Evolutionary conservation across 164 flowering plant genomes (phyloP).

Genomic region (Cinnamomum chago): DNA sequence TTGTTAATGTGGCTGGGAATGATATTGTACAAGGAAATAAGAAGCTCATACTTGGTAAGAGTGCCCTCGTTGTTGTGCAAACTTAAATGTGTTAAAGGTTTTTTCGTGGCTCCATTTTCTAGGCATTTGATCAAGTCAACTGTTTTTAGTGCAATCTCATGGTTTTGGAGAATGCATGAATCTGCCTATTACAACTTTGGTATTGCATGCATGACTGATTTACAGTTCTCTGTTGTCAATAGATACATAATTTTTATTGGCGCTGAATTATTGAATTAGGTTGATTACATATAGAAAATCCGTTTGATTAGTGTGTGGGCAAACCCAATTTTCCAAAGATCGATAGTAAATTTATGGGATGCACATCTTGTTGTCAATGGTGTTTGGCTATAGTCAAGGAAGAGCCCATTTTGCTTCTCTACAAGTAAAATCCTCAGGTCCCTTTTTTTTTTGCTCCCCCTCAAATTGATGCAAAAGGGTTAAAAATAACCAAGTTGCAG

Average conservation of each 20-base stretch:
- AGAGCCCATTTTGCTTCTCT: no score
- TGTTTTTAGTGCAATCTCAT: not conserved
- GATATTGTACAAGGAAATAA: slow-evolving; percentile 92
- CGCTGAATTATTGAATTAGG: not conserved
- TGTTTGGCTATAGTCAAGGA: no score
- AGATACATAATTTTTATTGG: not conserved
- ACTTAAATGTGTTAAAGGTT: not conserved
- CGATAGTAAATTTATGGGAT: no score
- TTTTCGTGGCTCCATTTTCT: no score
- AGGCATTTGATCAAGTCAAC: not conserved
- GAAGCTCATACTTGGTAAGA: slow-evolving; percentile 85
- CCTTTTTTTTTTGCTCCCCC: no score
- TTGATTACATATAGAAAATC: no score
- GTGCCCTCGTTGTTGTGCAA: not conserved
- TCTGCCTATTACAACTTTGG: not conserved
- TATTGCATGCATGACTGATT: not conserved
- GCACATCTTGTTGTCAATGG: no score
- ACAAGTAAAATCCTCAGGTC: no score
- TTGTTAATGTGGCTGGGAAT: slow-evolving; percentile 90
- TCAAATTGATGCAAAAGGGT: no score
- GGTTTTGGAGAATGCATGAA: not conserved
- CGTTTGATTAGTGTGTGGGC: no score
- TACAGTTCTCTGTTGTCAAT: not conserved
- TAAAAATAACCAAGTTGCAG: no score
- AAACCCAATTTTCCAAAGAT: no score